Evolutionary conservation across 176 grass and related monocot species (phyloP), one percentile per base, ranked within the genome.

Genomic region (Zoysia japonica): DNA sequence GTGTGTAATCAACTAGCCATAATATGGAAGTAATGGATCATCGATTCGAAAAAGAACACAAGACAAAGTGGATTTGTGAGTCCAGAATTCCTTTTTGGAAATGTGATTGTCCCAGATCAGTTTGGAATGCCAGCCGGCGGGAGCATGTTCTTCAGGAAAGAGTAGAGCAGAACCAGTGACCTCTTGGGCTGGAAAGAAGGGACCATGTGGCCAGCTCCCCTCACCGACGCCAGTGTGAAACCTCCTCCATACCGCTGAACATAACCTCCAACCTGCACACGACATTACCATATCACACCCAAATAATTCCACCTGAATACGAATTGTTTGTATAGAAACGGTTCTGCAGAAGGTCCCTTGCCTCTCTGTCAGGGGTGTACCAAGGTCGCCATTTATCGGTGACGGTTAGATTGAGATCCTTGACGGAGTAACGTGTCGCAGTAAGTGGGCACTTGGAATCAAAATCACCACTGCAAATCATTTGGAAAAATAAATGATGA

Each of bases 221-320:
- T 93, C 6, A 88, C 85, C 1, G 88, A 90, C 3, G 77, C 85
- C 9, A 90, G 49, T 8, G 67, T 80, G 74, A 90, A 79, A 13
- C 82, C 75, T 46, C 63, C 75, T 57, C 79, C 9, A 17, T 93
- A 87, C 15, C 85, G 72, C 5, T 74, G 81, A 36, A 84, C 54
- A 80, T 87, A 87, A 53, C 85, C 87, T 71, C 87, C 87, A 40
- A 93, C 84, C 85, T 93, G 39, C 48, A 47, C 6, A 5, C 45
- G 6, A 20, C 6, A 20, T 59, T 20, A 74, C n/a, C 13, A 2
- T 72, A 17, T 14, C 9, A 20, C 11, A 11, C 15, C 1, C 14
- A 37, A 8, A 47, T 20, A n/a, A 39, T 40, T 5, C 14, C 5
- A 5, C 48, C 10, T 68, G 6, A 13, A 43, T 46, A 17, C 47